Percentiles rank a stretch among this genome's conserved stretches.
Conservation (phyloP, 2,329 filamentous ascomycete genomes). For the Microsporum ferrugineum region DNA sequence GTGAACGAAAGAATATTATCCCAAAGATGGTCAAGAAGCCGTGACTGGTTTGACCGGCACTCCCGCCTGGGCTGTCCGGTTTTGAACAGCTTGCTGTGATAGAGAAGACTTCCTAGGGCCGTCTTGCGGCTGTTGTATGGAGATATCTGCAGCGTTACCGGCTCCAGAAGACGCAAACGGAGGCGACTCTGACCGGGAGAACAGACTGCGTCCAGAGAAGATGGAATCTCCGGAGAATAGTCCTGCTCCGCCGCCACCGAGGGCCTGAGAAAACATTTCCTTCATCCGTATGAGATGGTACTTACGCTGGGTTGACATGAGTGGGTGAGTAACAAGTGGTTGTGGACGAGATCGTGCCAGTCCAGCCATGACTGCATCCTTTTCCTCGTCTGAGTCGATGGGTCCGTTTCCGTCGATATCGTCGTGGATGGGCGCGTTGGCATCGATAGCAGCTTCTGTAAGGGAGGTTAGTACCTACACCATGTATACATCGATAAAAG, state of each 20-base stretch:
- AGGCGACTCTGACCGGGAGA: slow-evolving; percentile 22
- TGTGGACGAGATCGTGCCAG: slow-evolving; percentile 63
- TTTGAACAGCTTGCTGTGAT: slow-evolving; percentile 11
- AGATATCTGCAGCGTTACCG: slow-evolving; percentile 17
- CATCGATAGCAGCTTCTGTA: slow-evolving; percentile 82
- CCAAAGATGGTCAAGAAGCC: background rate
- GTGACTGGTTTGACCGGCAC: background rate
- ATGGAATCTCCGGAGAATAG: slow-evolving; percentile 33
- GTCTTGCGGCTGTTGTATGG: slow-evolving; percentile 7
- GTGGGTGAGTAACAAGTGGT: slow-evolving; percentile 57
- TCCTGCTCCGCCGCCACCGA: slow-evolving; percentile 39
- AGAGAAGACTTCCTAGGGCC: slow-evolving; percentile 10
- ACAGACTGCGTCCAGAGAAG: slow-evolving; percentile 24
- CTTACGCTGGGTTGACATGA: slow-evolving; percentile 41
- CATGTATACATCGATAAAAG: slow-evolving; percentile 12
- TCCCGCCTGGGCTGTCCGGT: slow-evolving; percentile 6
- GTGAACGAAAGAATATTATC: background rate
- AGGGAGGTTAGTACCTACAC: background rate
- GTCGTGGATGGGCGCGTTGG: slow-evolving; percentile 80
- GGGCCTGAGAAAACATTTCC: slow-evolving; percentile 49
- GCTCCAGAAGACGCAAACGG: slow-evolving; percentile 19
- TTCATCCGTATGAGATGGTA: slow-evolving; percentile 54
- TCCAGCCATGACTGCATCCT: slow-evolving; percentile 66
- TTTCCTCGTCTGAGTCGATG: slow-evolving; percentile 91
- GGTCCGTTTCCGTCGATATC: slow-evolving; percentile 70